Evolutionary conservation across 306 rosid genomes (phyloP).

Genomic region (Trifolium repens): DNA sequence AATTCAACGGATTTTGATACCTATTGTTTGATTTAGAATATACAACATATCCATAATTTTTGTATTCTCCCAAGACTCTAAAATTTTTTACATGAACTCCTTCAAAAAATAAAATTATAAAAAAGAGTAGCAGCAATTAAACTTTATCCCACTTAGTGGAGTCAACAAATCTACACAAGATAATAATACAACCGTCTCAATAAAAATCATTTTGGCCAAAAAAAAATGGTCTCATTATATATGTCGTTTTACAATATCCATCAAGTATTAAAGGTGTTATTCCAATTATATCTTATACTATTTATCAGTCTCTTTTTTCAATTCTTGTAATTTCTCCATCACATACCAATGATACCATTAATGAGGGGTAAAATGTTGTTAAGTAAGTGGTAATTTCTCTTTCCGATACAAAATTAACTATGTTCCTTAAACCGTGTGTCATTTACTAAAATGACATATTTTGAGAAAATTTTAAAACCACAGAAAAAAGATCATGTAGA

Average conservation of each 20-base stretch:
- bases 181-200: not conserved
- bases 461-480: not conserved
- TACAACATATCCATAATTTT: not conserved
- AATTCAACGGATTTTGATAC: not conserved
- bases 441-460: not conserved
- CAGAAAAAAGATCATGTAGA: not conserved
- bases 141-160: slow-evolving; percentile 11
- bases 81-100: not conserved
- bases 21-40: slow-evolving; percentile 17
- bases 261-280: not conserved
- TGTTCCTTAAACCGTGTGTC: not conserved
- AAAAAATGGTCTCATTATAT: not conserved
- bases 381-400: not conserved
- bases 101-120: not conserved
- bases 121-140: slow-evolving; percentile 13
- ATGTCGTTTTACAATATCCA: not conserved
- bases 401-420: not conserved
- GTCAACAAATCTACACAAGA: slow-evolving; percentile 1
- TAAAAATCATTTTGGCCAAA: not conserved
- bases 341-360: not conserved
- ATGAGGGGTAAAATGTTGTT: not conserved
- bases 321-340: not conserved
- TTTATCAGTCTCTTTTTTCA: not conserved
- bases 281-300: not conserved
- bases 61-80: not conserved